Evolutionary conservation across 441 rosid species (phyloP), one percentile per base, ranked within the genome.

Genomic region (Erodium moschatum): DNA sequence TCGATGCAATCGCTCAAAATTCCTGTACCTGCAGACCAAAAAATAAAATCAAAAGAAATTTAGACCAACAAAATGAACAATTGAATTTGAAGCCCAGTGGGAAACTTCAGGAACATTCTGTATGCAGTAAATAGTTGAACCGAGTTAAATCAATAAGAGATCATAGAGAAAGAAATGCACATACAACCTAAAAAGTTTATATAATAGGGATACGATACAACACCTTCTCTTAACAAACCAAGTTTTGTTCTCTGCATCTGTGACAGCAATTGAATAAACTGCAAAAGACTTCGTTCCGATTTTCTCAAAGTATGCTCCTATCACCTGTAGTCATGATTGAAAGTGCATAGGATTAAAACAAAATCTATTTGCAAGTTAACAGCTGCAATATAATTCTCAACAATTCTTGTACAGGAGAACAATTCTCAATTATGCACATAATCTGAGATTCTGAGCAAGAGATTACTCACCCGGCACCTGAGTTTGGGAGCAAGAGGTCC

Each of bases 181-280:
- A 58, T 58, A 58, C 64, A 58, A 58, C 64, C 64, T 58, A 20
- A 20, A 19, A 58, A 7, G 13, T 19, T 19, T 9, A 58, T 58
- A 58, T 11, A 18, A 20, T 58, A 18, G 19, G 24, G 64, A 56
- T 19, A 56, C 3, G 64, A 19, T 58, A 58, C 35, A 27, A 74
- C 76, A 94, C 99, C 99, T 91, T 91, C 99, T 88, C 76, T 86
- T 89, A 64, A 91, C 99, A 85, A 86, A 88, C 97, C 96, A 85
- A 71, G 97, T 88, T 81, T 79, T 81, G 72, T 79, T 82, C 78
- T 85, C 95, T 64, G 81, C 78, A 81, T 88, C 97, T 68, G 92
- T 87, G 79, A 94, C 97, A 29, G 92, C 97, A 80, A 94, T 87
- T 73, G 96, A 91, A 82, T 94, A 94, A 76, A 91, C 99, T 27